phyloP scores from a whole-genome alignment of 1,139 yeast genomes.

The Debaryomyces psychrophilus region DNA sequence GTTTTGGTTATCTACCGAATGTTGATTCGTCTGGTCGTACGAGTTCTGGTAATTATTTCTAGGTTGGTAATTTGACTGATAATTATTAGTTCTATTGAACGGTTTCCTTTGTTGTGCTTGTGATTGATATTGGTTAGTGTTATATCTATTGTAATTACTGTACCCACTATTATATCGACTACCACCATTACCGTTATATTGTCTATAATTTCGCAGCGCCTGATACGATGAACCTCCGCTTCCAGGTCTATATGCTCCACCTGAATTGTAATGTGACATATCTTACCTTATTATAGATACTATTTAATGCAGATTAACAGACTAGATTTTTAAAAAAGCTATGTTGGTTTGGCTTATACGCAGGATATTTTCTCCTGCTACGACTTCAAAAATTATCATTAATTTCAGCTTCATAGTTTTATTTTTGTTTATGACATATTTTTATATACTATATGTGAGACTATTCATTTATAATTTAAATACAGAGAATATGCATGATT shows the following conservation, averaged over 20 bases:
- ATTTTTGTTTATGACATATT: no score
- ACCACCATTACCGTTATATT: constrained; percentile 1
- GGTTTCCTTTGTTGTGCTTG: constrained; percentile 9
- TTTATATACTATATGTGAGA: no score
- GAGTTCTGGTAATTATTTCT: constrained; percentile 16
- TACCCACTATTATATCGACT: neutral
- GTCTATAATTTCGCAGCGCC: constrained; percentile 7
- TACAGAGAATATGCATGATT: no score
- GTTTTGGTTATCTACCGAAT: constrained; percentile 15
- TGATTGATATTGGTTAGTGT: constrained; percentile 3
- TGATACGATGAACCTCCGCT: constrained; percentile 8
- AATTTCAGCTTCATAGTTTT: no score
- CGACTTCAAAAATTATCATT: no score
- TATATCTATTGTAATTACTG: constrained; percentile 1
- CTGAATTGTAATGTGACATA: constrained; percentile 9
- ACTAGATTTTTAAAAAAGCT: neutral
- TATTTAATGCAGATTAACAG: neutral
- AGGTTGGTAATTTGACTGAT: constrained; percentile 5
- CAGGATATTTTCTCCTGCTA: neutral
- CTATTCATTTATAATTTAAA: no score
- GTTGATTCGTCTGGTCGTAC: constrained; percentile 17
- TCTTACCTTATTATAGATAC: neutral
- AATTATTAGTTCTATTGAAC: constrained; percentile 9
- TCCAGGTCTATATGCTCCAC: constrained; percentile 10
- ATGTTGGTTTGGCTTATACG: neutral